Conservation (phyloP, 352 stramenopile species). For the Lagenidium giganteum region DNA sequence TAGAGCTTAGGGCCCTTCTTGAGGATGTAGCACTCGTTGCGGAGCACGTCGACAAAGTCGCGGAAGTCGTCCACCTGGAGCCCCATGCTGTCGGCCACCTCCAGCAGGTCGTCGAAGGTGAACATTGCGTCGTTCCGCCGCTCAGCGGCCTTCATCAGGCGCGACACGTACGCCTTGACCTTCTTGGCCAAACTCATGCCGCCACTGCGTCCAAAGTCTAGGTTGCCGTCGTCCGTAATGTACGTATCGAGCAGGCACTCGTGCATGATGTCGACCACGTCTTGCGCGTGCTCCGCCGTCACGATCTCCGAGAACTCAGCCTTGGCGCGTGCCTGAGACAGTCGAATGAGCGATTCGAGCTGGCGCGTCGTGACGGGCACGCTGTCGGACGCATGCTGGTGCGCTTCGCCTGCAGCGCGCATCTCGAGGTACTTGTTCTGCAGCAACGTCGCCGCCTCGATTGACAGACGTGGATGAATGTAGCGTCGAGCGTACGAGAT, state of each 20-base stretch:
- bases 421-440: constrained; percentile 90
- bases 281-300: constrained; percentile 91
- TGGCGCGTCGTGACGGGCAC: constrained; percentile 95
- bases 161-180: constrained; percentile 77
- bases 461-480: constrained; percentile 85
- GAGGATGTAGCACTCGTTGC: constrained; percentile 80
- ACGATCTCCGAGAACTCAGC: constrained; percentile 93
- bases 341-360: constrained; percentile 91
- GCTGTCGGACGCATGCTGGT: constrained; percentile 38
- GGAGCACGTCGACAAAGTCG: constrained; percentile 83
- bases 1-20: constrained; percentile 81
- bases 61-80: constrained; percentile 76
- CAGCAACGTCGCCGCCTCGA: constrained; percentile 50
- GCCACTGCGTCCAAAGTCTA: constrained; percentile 83
- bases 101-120: constrained; percentile 67
- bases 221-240: constrained; percentile 77
- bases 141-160: constrained; percentile 64
- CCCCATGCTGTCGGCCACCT: constrained; percentile 66
- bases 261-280: constrained; percentile 97
- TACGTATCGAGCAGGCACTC: constrained; percentile 90
- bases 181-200: constrained; percentile 68
- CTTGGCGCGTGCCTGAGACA: constrained; percentile 91
- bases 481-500: constrained; percentile 96
- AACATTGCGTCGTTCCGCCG: constrained; percentile 61
- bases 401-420: constrained; percentile 49